A percentile compares a stretch with the other conserved stretches of the same genome.
Evolutionary conservation across 768 basidiomycete genomes (phyloP).

Genomic region (Tulasnella sp.): DNA sequence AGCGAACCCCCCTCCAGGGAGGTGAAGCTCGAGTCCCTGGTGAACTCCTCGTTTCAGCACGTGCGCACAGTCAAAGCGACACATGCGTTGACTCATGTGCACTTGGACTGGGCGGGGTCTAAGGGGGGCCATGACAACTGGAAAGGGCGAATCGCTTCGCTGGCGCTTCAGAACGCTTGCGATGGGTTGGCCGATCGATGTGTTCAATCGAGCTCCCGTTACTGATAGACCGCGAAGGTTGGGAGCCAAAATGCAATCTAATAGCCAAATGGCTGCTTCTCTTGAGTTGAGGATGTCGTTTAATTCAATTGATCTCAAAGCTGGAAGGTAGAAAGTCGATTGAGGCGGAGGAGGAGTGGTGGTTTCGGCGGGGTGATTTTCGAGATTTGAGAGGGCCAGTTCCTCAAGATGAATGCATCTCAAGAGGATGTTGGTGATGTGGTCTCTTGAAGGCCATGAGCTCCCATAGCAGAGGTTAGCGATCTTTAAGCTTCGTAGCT

Average conservation of each 20-base stretch:
- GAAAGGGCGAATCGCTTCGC: neutral
- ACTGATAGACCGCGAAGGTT: neutral
- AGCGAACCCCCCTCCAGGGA: neutral
- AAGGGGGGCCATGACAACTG: neutral
- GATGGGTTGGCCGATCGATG: neutral
- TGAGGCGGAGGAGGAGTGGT: neutral
- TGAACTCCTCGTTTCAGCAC: neutral
- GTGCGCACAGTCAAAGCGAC: neutral
- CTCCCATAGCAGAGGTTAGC: neutral
- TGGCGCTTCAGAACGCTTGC: neutral
- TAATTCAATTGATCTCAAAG: neutral
- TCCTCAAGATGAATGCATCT: neutral
- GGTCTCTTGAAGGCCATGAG: neutral
- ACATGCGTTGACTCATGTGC: neutral
- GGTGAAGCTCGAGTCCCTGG: neutral
- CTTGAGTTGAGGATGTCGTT: neutral
- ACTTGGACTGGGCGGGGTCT: neutral
- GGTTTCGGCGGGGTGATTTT: neutral
- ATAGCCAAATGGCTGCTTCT: neutral
- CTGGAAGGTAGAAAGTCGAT: neutral
- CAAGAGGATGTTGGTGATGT: neutral
- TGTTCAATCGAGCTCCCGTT: neutral
- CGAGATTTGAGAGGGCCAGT: neutral
- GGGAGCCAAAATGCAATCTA: neutral
- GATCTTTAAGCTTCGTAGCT: neutral